Percentiles rank a stretch among this genome's conserved stretches.
These are phyloP conservation scores for Wickerhamomyces mucosus DNA, from an alignment of 805 yeast genomes.

Conservation along the genomic window DNA sequence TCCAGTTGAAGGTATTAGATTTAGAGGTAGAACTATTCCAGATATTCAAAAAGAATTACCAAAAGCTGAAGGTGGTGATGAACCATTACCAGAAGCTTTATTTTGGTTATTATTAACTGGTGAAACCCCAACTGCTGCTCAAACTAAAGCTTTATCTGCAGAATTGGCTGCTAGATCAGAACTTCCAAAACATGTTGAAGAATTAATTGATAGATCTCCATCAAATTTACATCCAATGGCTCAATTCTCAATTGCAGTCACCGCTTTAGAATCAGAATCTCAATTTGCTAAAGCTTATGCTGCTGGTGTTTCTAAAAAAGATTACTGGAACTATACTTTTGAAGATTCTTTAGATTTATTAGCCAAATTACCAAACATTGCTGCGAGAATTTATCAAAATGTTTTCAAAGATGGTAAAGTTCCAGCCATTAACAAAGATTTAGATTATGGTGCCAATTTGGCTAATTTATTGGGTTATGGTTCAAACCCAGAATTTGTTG, in stretches of 20 bases:
- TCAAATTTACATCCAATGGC: slow-evolving; percentile 82
- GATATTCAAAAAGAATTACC: slow-evolving; percentile 69
- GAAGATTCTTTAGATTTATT: slow-evolving; percentile 74
- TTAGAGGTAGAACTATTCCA: slow-evolving; percentile 78
- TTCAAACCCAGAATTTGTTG: slow-evolving; percentile 58
- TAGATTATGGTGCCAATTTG: slow-evolving; percentile 61
- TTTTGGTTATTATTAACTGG: slow-evolving; percentile 82
- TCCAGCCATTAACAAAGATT: slow-evolving; percentile 35
- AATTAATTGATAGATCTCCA: slow-evolving; percentile 66
- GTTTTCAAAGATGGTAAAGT: slow-evolving; percentile 75
- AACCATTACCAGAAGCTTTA: slow-evolving; percentile 69
- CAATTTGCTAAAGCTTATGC: slow-evolving; percentile 81
- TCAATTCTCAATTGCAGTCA: slow-evolving; percentile 75
- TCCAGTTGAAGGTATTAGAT: slow-evolving; percentile 78
- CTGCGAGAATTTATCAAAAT: slow-evolving; percentile 78
- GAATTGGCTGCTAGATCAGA: slow-evolving; percentile 74
- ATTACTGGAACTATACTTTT: slow-evolving; percentile 76
- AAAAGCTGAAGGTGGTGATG: slow-evolving; percentile 56
- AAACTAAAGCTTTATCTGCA: slow-evolving; percentile 60
- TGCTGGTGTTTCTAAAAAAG: slow-evolving; percentile 70
- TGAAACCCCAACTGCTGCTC: slow-evolving; percentile 66
- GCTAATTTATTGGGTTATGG: slow-evolving; percentile 51
- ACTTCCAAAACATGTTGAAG: slow-evolving; percentile 70
- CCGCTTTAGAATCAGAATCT: slow-evolving; percentile 75
- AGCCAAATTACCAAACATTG: slow-evolving; percentile 76